These are phyloP conservation scores for Coemansia sp. DNA, from an alignment of 192 early-diverging fungal species.

Conservation along the genomic window DNA sequence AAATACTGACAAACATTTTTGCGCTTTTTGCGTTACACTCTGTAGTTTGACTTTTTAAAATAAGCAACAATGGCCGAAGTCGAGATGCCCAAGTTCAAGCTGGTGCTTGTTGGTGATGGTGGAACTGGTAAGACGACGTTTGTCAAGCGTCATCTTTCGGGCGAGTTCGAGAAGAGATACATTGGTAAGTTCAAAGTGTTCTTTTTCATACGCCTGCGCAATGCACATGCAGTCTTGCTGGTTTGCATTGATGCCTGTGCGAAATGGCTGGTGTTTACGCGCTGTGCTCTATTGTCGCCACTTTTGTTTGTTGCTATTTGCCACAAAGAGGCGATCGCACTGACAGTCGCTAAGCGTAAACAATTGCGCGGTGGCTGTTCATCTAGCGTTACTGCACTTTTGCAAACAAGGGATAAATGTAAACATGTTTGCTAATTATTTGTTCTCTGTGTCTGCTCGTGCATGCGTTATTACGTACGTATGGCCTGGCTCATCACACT, in stretches of 20 bases:
- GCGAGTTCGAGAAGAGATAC: slow-evolving; percentile 99
- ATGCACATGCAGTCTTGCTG: background rate
- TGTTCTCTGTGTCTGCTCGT: slow-evolving; percentile 6
- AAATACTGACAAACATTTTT: background rate
- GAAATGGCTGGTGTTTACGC: slow-evolving; percentile 1
- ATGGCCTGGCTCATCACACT: background rate
- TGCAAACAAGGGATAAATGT: slow-evolving; percentile 10
- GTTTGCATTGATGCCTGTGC: background rate
- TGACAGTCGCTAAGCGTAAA: background rate
- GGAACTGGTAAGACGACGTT: slow-evolving; percentile 99
- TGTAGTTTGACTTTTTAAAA: slow-evolving; percentile 30
- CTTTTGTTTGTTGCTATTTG: background rate
- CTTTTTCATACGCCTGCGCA: background rate
- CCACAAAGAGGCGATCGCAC: slow-evolving; percentile 3
- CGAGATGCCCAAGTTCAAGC: slow-evolving; percentile 51
- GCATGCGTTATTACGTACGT: slow-evolving; percentile 10
- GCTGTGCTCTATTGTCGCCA: slow-evolving; percentile 1
- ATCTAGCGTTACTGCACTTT: slow-evolving; percentile 7
- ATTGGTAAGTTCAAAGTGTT: slow-evolving; percentile 56
- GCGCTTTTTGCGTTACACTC: background rate
- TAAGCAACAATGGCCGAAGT: slow-evolving; percentile 31
- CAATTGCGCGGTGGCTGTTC: slow-evolving; percentile 10
- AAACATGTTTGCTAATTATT: slow-evolving; percentile 15
- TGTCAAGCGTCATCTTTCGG: slow-evolving; percentile 99
- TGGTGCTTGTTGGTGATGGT: slow-evolving; percentile 90